Base-by-base conservation (phyloP, 2,329 filamentous ascomycete species). In the Juglanconis sp. region DNA sequence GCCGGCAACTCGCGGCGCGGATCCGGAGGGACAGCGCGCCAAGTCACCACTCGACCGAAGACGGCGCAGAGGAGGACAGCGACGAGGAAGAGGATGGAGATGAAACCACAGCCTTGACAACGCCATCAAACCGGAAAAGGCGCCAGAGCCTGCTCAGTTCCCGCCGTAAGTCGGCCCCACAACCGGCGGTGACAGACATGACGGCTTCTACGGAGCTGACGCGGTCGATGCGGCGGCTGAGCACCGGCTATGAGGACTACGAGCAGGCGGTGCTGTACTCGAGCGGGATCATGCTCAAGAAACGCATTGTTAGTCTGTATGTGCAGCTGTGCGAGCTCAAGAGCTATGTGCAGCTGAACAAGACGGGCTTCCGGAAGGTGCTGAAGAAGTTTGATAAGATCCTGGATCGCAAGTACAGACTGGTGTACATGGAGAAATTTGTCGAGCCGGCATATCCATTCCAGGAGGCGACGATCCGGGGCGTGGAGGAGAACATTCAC, bases 371-470 rank as follows among this genome's bases (percentile, higher is more conserved):
- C 76, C 86, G 88, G 69, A 99, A 99, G 76, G 93, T 96, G 0
- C 78, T 98, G 66, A 99, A 99, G 77, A 99, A 99, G 75, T 99
- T 95, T 70, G 95, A 99, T 81, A 99, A 99, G 80, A 98, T 90
- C 60, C 77, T 96, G 60, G 89, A 97, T 73, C 88, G 88, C 65
- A 88, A 88, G 67, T 79, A 98, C 58, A 92, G 94, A 66, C 79
- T 84, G 13, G 79, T 82, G 50, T 99, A 96, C 72, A 86, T 97
- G 74, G 82, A 85, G 59, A 77, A 85, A 36, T 81, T 84, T 40
- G 92, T 99, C 56, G 86, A 90, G 60, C 80, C 87, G 1, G 90
- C 93, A 0, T 91, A 95, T 68, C 89, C 92, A 1, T 99, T 99
- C 76, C 84, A 84, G 53, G 81, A 87, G 10, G 81, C 85, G 49